Evolutionary conservation across 2,329 filamentous ascomycete genomes (phyloP).

Genomic region (Ophiostoma sp.): DNA sequence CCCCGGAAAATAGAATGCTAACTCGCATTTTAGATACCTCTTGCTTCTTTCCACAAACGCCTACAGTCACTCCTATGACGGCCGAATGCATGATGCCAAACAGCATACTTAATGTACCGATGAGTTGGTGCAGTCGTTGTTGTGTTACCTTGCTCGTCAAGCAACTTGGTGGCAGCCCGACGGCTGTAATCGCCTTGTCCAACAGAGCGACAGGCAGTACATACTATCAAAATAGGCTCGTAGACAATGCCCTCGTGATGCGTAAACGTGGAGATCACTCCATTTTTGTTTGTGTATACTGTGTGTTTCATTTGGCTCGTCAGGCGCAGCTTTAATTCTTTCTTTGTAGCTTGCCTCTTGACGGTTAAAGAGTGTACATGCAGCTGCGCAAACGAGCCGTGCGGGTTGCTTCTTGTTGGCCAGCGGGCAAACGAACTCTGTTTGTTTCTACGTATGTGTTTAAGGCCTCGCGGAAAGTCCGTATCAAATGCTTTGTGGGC

Average conservation of each 20-base stretch:
- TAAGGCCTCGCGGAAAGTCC: too few relatives aligned
- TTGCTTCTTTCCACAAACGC: background rate
- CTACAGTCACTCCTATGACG: too few relatives aligned
- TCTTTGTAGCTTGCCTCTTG: background rate
- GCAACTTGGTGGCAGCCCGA: background rate
- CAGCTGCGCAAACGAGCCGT: background rate
- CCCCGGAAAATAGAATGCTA: background rate
- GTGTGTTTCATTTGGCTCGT: background rate
- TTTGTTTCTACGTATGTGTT: background rate
- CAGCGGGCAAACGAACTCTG: too few relatives aligned
- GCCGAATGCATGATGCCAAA: too few relatives aligned
- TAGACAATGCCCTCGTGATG: background rate
- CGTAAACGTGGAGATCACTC: background rate
- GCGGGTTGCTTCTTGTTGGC: background rate
- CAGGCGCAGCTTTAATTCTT: background rate
- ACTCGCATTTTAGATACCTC: conserved; percentile 1
- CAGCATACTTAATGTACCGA: background rate
- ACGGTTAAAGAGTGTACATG: background rate
- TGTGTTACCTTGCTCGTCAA: background rate
- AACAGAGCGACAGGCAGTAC: background rate
- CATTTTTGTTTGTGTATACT: background rate
- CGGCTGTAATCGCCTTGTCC: background rate
- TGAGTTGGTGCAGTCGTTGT: background rate
- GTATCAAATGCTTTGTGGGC: background rate
- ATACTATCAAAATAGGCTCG: background rate